Conservation (phyloP, 106 monocot genomes). For the Allium fistulosum region DNA sequence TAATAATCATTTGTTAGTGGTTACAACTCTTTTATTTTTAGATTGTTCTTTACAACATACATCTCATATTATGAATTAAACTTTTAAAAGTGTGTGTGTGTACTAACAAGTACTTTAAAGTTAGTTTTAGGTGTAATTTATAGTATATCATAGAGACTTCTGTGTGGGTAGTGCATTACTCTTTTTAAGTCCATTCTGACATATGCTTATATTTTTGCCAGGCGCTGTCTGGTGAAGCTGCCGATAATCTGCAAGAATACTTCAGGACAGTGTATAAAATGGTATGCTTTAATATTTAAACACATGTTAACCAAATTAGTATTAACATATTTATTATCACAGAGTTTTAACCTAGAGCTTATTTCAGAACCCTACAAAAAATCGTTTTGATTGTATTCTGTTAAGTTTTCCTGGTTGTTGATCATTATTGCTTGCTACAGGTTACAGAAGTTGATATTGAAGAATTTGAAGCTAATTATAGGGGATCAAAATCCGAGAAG, state of each 20-base stretch:
- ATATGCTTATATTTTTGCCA: neutral
- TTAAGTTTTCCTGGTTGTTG: too few relatives aligned
- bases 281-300: slow-evolving; percentile 22
- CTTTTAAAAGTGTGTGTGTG: too few relatives aligned
- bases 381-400: too few relatives aligned
- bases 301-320: neutral
- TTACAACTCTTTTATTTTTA: too few relatives aligned
- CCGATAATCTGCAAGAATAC: slow-evolving; percentile 61
- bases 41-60: too few relatives aligned
- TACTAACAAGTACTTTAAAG: neutral
- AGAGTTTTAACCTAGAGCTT: neutral
- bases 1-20: too few relatives aligned
- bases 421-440: too few relatives aligned
- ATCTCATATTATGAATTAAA: too few relatives aligned
- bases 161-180: neutral
- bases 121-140: neutral
- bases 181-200: neutral
- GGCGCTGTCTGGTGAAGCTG: slow-evolving; percentile 38
- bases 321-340: neutral
- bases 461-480: slow-evolving; percentile 88
- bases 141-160: neutral
- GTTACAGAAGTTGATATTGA: slow-evolving; percentile 96
- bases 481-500: slow-evolving; percentile 91
- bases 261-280: slow-evolving; percentile 68
- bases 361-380: neutral